Evolutionary conservation across 2,329 filamentous ascomycete genomes (phyloP).

Genomic region (Pyrenophora seminiperda): DNA sequence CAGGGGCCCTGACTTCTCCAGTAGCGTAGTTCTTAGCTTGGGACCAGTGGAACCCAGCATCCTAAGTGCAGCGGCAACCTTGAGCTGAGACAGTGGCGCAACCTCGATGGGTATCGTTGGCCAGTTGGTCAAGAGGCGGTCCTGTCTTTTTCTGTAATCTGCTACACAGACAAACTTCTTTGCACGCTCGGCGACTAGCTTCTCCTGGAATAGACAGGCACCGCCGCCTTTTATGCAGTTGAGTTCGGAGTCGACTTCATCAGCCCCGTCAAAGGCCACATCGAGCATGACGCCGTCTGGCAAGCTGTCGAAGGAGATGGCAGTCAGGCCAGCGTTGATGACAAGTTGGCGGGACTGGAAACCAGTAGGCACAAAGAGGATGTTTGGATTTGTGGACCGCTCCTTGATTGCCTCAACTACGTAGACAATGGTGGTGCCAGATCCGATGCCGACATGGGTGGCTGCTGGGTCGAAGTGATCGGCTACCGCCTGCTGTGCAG

Average conservation of each 20-base stretch:
- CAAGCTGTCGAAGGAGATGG: slow-evolving; percentile 78
- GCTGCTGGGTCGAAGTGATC: slow-evolving; percentile 70
- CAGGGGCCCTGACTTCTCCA: slow-evolving; percentile 80
- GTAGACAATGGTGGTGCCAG: slow-evolving; percentile 80
- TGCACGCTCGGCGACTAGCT: slow-evolving; percentile 84
- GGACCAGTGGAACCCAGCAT: slow-evolving; percentile 75
- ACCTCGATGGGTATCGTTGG: slow-evolving; percentile 91
- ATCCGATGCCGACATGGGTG: slow-evolving; percentile 77
- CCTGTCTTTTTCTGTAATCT: slow-evolving; percentile 90
- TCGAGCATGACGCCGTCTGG: slow-evolving; percentile 71
- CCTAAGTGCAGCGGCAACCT: slow-evolving; percentile 74
- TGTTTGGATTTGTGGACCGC: slow-evolving; percentile 52
- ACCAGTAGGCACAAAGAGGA: slow-evolving; percentile 90
- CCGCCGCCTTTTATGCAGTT: slow-evolving; percentile 98
- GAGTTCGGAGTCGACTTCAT: slow-evolving; percentile 91
- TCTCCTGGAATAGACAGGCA: slow-evolving; percentile 97
- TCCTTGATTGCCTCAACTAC: slow-evolving; percentile 77
- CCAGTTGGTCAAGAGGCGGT: slow-evolving; percentile 76
- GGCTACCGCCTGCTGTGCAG: slow-evolving; percentile 72
- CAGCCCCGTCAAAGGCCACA: slow-evolving; percentile 93
- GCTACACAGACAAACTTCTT: slow-evolving; percentile 85
- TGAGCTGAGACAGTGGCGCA: slow-evolving; percentile 78
- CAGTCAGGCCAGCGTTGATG: slow-evolving; percentile 73
- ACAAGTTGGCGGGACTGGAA: slow-evolving; percentile 90
- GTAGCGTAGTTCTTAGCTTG: slow-evolving; percentile 70